These are phyloP conservation scores for Fusarium brachygibbosum DNA, from an alignment of 2,329 filamentous ascomycete species.

Conservation along the genomic window DNA sequence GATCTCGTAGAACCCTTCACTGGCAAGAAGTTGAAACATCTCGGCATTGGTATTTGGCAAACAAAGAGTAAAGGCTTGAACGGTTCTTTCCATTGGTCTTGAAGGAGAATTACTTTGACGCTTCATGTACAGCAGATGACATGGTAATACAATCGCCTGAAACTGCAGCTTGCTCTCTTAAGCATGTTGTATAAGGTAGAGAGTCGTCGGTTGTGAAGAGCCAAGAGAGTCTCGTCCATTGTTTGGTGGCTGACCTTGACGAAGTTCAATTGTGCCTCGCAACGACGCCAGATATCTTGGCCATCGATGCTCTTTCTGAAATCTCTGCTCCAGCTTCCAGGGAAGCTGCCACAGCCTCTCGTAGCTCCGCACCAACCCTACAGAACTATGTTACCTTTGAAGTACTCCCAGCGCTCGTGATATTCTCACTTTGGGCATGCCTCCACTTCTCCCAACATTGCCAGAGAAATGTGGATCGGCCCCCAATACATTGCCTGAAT, in stretches of 20 bases:
- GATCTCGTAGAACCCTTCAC: not conserved
- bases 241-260: not conserved
- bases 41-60: not conserved
- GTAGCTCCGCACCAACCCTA: not conserved
- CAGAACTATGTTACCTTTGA: not conserved
- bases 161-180: not conserved
- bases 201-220: not conserved
- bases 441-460: not conserved
- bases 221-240: not conserved
- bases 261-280: not conserved
- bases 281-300: not conserved
- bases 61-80: too few species aligned
- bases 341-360: not conserved
- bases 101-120: too few species aligned
- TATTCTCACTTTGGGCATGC: not conserved
- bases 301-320: not conserved
- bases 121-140: too few species aligned
- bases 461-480: not conserved
- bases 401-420: too few species aligned
- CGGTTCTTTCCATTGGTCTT: too few species aligned
- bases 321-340: not conserved
- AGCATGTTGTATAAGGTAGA: not conserved
- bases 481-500: too few species aligned
- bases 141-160: not conserved
- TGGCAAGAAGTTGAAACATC: not conserved